phyloP scores from a whole-genome alignment of 148 eudicot species.

The Rhododendron henanense region DNA sequence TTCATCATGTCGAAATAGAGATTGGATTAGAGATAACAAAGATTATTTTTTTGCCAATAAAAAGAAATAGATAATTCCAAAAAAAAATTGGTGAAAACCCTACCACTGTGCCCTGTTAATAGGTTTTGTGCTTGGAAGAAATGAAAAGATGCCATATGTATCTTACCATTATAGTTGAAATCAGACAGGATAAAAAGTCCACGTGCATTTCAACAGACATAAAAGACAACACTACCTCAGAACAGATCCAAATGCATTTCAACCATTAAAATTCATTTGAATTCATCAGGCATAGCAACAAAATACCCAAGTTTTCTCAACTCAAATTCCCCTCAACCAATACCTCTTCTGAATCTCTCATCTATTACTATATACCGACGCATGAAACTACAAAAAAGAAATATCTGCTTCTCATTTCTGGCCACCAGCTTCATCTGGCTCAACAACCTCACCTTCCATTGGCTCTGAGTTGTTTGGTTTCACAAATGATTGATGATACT shows the following conservation, averaged over 20 bases:
- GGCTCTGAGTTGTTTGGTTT: constrained; percentile 29
- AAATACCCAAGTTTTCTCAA: neutral
- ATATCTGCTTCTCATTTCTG: constrained; percentile 35
- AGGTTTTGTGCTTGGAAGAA: too few species aligned
- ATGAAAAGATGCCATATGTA: too few species aligned
- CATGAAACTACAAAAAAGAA: neutral
- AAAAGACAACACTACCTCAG: neutral
- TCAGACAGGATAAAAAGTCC: neutral
- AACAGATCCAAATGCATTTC: neutral
- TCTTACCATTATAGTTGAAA: too few species aligned
- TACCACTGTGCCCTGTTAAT: too few species aligned
- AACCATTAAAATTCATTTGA: neutral
- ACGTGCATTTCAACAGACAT: too few species aligned
- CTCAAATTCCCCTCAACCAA: neutral
- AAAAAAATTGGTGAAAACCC: too few species aligned
- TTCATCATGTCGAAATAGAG: too few species aligned
- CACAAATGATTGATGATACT: constrained; percentile 27
- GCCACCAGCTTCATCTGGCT: constrained; percentile 57
- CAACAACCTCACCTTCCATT: constrained; percentile 68
- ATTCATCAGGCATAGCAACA: neutral
- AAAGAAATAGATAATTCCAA: too few species aligned
- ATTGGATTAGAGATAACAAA: too few species aligned
- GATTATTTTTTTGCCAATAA: too few species aligned
- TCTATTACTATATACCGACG: neutral
- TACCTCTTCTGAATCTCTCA: neutral